A percentile compares a stretch with the other conserved stretches of the same genome.
phyloP scores from a whole-genome alignment of 1,139 yeast species.

The Debaryomycetaceae sp. region DNA sequence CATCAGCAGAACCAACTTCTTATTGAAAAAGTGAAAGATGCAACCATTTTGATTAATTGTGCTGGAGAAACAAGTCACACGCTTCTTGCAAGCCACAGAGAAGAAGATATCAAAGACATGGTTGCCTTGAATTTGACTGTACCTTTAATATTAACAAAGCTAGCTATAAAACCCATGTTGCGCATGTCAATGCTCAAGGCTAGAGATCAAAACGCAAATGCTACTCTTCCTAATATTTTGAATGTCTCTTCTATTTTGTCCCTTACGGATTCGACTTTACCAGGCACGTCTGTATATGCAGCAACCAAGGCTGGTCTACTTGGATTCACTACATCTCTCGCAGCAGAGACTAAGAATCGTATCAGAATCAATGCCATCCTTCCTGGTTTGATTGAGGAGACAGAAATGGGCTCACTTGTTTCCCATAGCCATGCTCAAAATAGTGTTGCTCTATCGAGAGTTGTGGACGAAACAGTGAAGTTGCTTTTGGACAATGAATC shows the following conservation, averaged over 20 bases:
- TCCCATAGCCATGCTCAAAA: slow-evolving; percentile 12
- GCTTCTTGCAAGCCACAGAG: slow-evolving; percentile 46
- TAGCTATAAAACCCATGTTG: slow-evolving; percentile 48
- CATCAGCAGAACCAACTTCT: slow-evolving; percentile 7
- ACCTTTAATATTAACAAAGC: slow-evolving; percentile 56
- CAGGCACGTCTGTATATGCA: slow-evolving; percentile 74
- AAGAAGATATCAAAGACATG: slow-evolving; percentile 42
- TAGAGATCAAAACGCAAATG: neutral
- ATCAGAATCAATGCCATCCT: slow-evolving; percentile 60
- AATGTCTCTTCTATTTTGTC: slow-evolving; percentile 78
- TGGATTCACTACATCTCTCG: slow-evolving; percentile 63
- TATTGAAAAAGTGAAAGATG: slow-evolving; percentile 16
- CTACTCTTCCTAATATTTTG: slow-evolving; percentile 32
- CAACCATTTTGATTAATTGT: slow-evolving; percentile 63
- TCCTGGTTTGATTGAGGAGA: slow-evolving; percentile 71
- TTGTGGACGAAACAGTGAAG: slow-evolving; percentile 24
- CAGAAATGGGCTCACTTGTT: slow-evolving; percentile 61
- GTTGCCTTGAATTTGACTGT: slow-evolving; percentile 62
- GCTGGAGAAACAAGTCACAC: slow-evolving; percentile 76
- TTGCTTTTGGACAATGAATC: slow-evolving; percentile 27
- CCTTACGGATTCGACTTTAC: slow-evolving; percentile 26
- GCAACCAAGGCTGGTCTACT: slow-evolving; percentile 78
- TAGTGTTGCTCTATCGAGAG: slow-evolving; percentile 19
- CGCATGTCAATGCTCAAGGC: slow-evolving; percentile 12
- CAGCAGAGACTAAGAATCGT: slow-evolving; percentile 56